Evolutionary conservation across 1,139 yeast genomes (phyloP), one percentile per base, ranked within the genome.

Genomic region (Kurtzmaniella quercitrusa): DNA sequence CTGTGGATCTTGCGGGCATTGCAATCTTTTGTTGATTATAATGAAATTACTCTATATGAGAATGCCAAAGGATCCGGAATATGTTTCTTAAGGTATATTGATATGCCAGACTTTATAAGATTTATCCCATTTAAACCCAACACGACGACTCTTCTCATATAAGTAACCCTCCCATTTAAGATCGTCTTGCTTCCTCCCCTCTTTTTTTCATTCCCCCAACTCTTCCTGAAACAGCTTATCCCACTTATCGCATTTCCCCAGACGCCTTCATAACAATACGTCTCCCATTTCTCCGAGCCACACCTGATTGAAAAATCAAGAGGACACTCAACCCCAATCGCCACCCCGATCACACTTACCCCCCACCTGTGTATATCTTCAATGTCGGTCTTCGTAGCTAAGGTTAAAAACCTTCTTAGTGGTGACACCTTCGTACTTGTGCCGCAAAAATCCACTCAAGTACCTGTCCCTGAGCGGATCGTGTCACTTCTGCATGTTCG

Each of bases 381-480:
- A 34, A 34, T 34, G 37, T 19, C 37, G 12, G n/a, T 53, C 16
- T 69, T 71, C 48, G 66, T 72, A 47, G 85, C 84, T 38, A 78
- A 71, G 59, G 93, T 86, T 43, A 84, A 84, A 58, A 74, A 80
- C 41, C 88, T 85, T 20, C 60, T 82, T 37, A 82, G 88, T 41
- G 89, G 87, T 4, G 94, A 86, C 63, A 80, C 91, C n/a, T 56
- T 86, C 39, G 76, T 84, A 35, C 72, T 86, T 49, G 71, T 74
- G n/a, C 86, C 88, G 2, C 50, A 75, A 36, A 73, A 73, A 47
- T 56, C 71, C 33, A 49, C 66, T 33, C 71, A 63, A 48, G 59
- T 74, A 39, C 78, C 81, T 3, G 60, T 61, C 33, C 80, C 77
- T 8, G 94, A 85, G 60, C 70, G 87, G 51, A 59, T 74, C 33